A percentile compares a stretch with the other conserved stretches of the same genome.
Conservation (phyloP, 2,329 filamentous ascomycete species). For the Fusarium sp. region DNA sequence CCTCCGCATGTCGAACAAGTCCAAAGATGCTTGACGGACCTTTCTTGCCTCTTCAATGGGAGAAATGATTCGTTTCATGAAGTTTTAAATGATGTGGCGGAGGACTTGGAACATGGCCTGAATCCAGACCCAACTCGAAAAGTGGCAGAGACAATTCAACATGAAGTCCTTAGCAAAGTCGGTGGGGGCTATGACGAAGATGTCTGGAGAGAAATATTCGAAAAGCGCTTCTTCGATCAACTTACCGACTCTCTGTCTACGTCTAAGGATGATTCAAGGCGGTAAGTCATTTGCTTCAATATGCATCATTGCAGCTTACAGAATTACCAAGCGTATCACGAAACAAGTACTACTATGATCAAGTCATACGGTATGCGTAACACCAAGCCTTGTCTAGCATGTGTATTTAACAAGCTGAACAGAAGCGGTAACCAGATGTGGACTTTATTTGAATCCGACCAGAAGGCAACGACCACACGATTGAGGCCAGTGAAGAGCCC, state of each 20-base stretch:
- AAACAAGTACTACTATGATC: slow-evolving; percentile 32
- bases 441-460: neutral
- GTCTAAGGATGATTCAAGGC: neutral
- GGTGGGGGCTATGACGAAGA: slow-evolving; percentile 10
- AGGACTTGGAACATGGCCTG: rapidly evolving
- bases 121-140: neutral
- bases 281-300: neutral
- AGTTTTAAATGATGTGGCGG: rapidly evolving
- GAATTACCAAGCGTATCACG: neutral
- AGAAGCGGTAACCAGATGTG: neutral
- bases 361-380: neutral
- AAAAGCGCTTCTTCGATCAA: slow-evolving; percentile 2
- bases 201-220: neutral
- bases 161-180: neutral
- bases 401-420: neutral
- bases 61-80: neutral
- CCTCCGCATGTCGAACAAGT: slow-evolving; percentile 20
- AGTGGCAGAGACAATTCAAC: neutral
- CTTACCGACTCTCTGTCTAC: neutral
- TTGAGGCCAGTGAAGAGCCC: neutral
- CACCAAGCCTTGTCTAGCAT: neutral
- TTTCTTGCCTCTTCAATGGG: neutral
- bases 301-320: neutral
- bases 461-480: neutral
- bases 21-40: slow-evolving; percentile 14